A percentile compares a stretch with the other conserved stretches of the same genome.
These are phyloP conservation scores for Kwoniella heveanensis DNA, from an alignment of 768 basidiomycete species.

Conservation along the genomic window DNA sequence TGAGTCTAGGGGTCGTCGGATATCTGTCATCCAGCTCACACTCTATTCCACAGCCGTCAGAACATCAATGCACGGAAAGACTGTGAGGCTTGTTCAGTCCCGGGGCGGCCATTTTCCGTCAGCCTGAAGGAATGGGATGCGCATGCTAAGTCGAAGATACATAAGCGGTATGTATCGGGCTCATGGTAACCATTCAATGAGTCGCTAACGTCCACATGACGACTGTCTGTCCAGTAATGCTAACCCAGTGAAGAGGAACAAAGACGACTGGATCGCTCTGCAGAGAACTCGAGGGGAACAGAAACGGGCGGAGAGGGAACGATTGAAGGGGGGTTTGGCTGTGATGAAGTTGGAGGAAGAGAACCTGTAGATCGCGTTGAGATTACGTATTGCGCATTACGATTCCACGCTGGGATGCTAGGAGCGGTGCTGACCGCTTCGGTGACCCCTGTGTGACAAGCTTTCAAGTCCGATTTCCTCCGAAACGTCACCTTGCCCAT, in stretches of 20 bases:
- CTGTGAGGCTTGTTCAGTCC: constrained; percentile 39
- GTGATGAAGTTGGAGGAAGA: constrained; percentile 7
- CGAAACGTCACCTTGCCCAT: not conserved
- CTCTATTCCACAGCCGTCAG: constrained; percentile 37
- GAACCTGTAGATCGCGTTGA: not conserved
- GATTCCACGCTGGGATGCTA: no score
- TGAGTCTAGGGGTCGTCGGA: constrained; percentile 14
- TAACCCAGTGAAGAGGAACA: constrained; percentile 19
- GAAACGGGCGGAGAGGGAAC: constrained; percentile 24
- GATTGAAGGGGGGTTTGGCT: constrained; percentile 12
- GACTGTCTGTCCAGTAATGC: constrained; percentile 4
- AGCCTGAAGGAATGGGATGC: constrained; percentile 32
- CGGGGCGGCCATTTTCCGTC: constrained; percentile 32
- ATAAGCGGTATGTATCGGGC: constrained; percentile 26
- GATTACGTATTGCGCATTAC: no score
- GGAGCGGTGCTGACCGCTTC: no score
- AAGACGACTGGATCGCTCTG: constrained; percentile 18
- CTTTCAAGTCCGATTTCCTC: no score
- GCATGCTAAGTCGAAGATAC: constrained; percentile 27
- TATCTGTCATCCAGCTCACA: not conserved
- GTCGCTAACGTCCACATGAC: not conserved
- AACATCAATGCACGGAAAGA: constrained; percentile 35
- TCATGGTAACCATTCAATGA: not conserved
- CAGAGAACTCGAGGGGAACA: constrained; percentile 17
- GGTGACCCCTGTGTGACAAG: no score